Conservation (phyloP, 306 rosid species). For the Castanospermum australe region DNA sequence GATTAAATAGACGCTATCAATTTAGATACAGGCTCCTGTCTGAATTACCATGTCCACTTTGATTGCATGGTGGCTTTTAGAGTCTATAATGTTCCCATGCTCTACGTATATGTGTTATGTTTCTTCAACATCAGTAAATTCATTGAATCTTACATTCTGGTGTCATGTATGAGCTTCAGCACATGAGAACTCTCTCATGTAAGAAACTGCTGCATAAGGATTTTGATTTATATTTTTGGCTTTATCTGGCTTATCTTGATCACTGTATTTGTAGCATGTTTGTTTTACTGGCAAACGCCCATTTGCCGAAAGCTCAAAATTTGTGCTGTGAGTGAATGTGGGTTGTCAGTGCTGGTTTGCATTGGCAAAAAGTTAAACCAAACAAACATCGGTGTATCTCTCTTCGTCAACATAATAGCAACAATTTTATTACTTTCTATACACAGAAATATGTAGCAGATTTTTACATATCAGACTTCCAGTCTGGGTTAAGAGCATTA, state of each 20-base stretch:
- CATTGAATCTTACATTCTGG: background rate
- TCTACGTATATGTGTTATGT: background rate
- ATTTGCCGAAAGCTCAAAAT: too few relatives aligned
- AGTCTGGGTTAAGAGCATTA: conserved; percentile 91
- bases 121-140: background rate
- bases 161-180: background rate
- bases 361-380: too few relatives aligned
- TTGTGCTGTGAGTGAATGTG: too few relatives aligned
- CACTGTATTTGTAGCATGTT: background rate
- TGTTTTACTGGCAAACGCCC: too few relatives aligned
- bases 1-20: background rate
- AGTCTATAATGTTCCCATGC: background rate
- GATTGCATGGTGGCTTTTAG: background rate
- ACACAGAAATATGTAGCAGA: conserved; percentile 87
- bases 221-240: background rate
- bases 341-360: too few relatives aligned
- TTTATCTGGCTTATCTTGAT: conserved; percentile 3
- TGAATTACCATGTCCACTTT: conserved; percentile 3
- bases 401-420: background rate
- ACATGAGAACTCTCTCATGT: background rate
- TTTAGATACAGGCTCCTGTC: background rate
- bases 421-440: conserved; percentile 25
- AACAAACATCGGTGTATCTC: background rate
- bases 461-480: conserved; percentile 92
- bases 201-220: background rate